Conservation (phyloP, 768 basidiomycete species). For the Lactarius pseudohatsudake region DNA sequence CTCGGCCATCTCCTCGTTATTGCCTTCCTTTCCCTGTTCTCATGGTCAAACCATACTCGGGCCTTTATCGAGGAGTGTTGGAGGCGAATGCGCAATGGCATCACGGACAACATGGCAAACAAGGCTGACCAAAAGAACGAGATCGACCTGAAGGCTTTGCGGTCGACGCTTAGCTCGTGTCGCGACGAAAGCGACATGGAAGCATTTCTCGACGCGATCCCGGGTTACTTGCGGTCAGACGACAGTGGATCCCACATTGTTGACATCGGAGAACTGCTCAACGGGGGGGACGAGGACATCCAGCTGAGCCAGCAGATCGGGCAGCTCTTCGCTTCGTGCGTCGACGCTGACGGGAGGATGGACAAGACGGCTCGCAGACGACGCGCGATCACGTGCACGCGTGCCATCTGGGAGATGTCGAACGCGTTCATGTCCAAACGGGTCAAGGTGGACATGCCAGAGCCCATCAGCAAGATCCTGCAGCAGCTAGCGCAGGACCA, state of each 20-base stretch:
- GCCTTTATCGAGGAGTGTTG: not conserved
- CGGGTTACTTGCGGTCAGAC: conserved; percentile 5
- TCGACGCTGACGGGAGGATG: conserved; percentile 12
- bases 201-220: conserved; percentile 13
- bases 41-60: conserved; percentile 6
- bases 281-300: not conserved
- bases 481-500: conserved; percentile 7
- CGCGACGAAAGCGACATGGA: conserved; percentile 7
- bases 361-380: conserved; percentile 12
- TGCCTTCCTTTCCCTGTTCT: not conserved
- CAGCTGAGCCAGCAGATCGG: conserved; percentile 10
- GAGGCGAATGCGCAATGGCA: not conserved
- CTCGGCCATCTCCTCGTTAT: not conserved
- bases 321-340: conserved; percentile 11
- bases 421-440: conserved; percentile 8
- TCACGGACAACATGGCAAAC: not conserved
- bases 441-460: not conserved
- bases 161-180: not conserved
- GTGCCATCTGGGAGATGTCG: conserved; percentile 17
- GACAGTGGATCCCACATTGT: conserved; percentile 5
- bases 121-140: not conserved
- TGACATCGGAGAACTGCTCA: conserved; percentile 11
- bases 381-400: conserved; percentile 20
- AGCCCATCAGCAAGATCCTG: not conserved
- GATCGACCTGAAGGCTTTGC: conserved; percentile 1